These are phyloP conservation scores for Xylaria castorea DNA, from an alignment of 495 filamentous ascomycete species.

Conservation along the genomic window DNA sequence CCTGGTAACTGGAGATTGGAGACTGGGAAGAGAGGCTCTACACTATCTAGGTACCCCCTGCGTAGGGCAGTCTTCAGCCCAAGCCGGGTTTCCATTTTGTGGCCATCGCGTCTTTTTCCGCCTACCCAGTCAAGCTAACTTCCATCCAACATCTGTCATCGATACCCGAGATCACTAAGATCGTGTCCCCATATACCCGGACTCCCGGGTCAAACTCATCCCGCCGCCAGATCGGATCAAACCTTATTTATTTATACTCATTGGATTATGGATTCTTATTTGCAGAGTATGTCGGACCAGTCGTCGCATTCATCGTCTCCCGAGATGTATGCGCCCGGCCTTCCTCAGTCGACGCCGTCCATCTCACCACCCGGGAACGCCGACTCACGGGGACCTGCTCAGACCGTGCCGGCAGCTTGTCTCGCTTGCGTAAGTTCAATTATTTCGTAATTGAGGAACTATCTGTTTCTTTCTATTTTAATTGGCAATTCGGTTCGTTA, in stretches of 20 bases:
- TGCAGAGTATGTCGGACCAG: conserved; percentile 10
- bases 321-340: conserved; percentile 24
- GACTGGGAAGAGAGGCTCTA: conserved; percentile 26
- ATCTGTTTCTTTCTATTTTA: conserved; percentile 3
- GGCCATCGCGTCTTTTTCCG: conserved; percentile 21
- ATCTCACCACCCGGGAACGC: conserved; percentile 31
- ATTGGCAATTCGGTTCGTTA: not conserved
- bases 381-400: conserved; percentile 44
- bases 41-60: conserved; percentile 21
- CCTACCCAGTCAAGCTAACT: conserved; percentile 9
- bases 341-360: conserved; percentile 32
- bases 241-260: not conserved
- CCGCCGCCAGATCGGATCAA: conserved; percentile 15
- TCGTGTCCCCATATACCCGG: conserved; percentile 25
- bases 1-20: conserved; percentile 23
- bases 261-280: conserved; percentile 23
- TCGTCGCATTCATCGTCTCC: conserved; percentile 29
- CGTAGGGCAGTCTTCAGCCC: conserved; percentile 17
- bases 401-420: conserved; percentile 55
- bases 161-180: conserved; percentile 23
- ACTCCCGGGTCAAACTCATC: conserved; percentile 19
- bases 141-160: conserved; percentile 3
- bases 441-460: not conserved
- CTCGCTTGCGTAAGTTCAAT: conserved; percentile 53
- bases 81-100: conserved; percentile 15